phyloP scores from a whole-genome alignment of 164 flowering plant species.

The Stephania yunnanensis region DNA sequence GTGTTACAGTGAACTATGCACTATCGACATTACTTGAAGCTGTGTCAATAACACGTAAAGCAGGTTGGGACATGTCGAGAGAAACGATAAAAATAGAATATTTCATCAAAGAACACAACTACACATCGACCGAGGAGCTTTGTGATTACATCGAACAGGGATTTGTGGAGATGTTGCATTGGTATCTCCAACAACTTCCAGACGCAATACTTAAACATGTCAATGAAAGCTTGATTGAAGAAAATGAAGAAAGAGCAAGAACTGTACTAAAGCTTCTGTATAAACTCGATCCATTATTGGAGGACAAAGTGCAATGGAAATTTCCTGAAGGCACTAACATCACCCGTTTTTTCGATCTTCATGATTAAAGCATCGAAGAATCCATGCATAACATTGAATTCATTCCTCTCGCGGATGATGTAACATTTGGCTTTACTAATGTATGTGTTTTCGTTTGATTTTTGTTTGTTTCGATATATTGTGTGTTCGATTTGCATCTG shows the following conservation, averaged over 20 bases:
- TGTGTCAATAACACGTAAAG: too few species aligned
- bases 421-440: too few species aligned
- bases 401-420: too few species aligned
- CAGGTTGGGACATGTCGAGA: too few species aligned
- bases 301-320: not conserved
- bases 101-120: not conserved
- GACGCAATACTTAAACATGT: not conserved
- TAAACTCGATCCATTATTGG: not conserved
- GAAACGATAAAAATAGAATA: not conserved
- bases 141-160: not conserved
- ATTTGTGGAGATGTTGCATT: not conserved
- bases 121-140: not conserved
- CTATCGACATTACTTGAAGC: not conserved
- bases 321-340: not conserved
- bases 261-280: not conserved
- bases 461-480: too few species aligned
- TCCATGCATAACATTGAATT: too few species aligned
- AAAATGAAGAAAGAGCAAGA: not conserved
- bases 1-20: not conserved
- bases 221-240: not conserved
- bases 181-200: not conserved
- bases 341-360: not conserved
- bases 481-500: too few species aligned
- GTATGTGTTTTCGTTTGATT: too few species aligned
- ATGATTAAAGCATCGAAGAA: not conserved